Evolutionary conservation across 768 basidiomycete species (phyloP), one percentile per base, ranked within the genome.

Genomic region (Psilocybe azurescens): DNA sequence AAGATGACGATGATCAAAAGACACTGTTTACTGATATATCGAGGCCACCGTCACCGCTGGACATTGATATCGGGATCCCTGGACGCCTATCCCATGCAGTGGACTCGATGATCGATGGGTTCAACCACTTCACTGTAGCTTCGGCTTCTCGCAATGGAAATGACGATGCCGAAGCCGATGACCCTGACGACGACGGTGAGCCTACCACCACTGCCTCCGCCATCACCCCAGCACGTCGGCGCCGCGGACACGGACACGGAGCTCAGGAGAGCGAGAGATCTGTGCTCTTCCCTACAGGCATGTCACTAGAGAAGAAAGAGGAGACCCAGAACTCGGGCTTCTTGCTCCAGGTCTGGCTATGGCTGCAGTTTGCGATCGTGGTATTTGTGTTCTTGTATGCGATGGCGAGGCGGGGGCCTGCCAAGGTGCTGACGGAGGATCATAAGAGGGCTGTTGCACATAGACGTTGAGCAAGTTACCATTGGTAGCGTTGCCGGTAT

Each of bases 341-440:
- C 53, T 72, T 93, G 65, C 67, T 94, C 53, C 90, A 93, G 75
- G 71, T 91, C 20, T 94, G 93, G 93, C 73, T 94, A 64, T 93
- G 92, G 91, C 72, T 93, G 61, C 93, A 95, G 73, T 93, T 94
- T 69, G 78, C 73, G 7, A 80, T 93, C 62, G 86, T 95, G 64
- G 81, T 94, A 33, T 58, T 88, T 46, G 87, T 93, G 56, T 94
- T 94, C 73, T 72, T 95, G 57, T 93, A 86, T 82, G 85, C 90
- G 36, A 90, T 93, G 88, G 90, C 91, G 60, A 86, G 80, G 74
- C 81, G 85, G 18, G 92, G 93, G 2, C 92, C 92, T 5, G 88
- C 87, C 76, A 82, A 82, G 56, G 85, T 94, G 32, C 67, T 93
- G 60, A 46, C 59, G 9, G 67, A 63, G 2, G 64, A 51, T 5